phyloP scores from a whole-genome alignment of 1,139 yeast species.

The Saccharomyces hybrid region DNA sequence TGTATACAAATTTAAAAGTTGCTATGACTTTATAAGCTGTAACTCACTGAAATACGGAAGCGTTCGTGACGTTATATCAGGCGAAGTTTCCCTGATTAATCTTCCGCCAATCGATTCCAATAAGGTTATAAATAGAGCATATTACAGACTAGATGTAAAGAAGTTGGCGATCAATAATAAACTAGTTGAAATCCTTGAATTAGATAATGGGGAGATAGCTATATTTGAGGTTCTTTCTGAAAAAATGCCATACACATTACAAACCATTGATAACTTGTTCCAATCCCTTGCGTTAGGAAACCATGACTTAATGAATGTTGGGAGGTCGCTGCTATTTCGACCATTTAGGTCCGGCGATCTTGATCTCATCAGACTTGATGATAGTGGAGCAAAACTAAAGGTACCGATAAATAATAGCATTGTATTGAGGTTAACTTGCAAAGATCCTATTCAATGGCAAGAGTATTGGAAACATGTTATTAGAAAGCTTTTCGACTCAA shows the following conservation, averaged over 20 bases:
- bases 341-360: constrained; percentile 31
- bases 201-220: constrained; percentile 27
- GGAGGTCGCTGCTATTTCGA: constrained; percentile 33
- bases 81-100: constrained; percentile 9
- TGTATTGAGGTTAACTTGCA: constrained; percentile 11
- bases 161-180: constrained; percentile 14
- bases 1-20: constrained; percentile 11
- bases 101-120: constrained; percentile 13
- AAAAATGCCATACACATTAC: constrained; percentile 6
- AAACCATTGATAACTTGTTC: constrained; percentile 7
- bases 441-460: constrained; percentile 17
- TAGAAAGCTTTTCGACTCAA: constrained; percentile 6
- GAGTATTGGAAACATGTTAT: constrained; percentile 16
- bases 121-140: constrained; percentile 13
- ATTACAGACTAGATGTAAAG: constrained; percentile 11
- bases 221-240: constrained; percentile 30
- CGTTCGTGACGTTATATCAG: constrained; percentile 9
- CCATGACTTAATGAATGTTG: constrained; percentile 16
- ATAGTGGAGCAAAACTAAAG: constrained; percentile 10
- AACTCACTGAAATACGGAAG: constrained; percentile 9
- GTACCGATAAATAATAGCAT: constrained; percentile 15
- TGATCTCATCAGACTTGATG: constrained; percentile 6
- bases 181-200: constrained; percentile 28
- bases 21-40: constrained; percentile 12
- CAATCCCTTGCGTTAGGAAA: constrained; percentile 7